Conservation (phyloP, 2,329 filamentous ascomycete species). For the Cladosporium phlei region DNA sequence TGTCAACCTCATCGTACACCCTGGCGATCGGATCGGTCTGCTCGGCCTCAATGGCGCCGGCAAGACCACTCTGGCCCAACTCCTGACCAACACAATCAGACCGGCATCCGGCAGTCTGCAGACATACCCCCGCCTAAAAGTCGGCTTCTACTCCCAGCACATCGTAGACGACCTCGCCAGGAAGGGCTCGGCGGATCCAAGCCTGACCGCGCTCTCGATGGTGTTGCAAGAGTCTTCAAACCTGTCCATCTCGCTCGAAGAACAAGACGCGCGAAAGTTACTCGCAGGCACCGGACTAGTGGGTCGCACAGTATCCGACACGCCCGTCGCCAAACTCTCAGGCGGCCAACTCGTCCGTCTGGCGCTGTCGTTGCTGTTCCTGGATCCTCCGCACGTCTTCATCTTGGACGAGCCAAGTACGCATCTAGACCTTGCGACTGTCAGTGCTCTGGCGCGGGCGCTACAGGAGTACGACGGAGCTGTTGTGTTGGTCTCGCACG, state of each 20-base stretch:
- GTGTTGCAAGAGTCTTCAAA: slow-evolving; percentile 26
- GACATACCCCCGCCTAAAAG: slow-evolving; percentile 62
- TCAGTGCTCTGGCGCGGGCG: slow-evolving; percentile 64
- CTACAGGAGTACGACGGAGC: slow-evolving; percentile 67
- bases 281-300: slow-evolving; percentile 66
- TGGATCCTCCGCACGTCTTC: slow-evolving; percentile 64
- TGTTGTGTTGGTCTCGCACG: slow-evolving; percentile 73
- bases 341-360: slow-evolving; percentile 68
- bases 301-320: slow-evolving; percentile 66
- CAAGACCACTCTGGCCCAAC: slow-evolving; percentile 71
- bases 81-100: slow-evolving; percentile 58
- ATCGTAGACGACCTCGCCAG: slow-evolving; percentile 63
- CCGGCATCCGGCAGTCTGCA: slow-evolving; percentile 60
- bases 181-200: slow-evolving; percentile 31
- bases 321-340: slow-evolving; percentile 67
- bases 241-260: slow-evolving; percentile 33
- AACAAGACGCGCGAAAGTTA: slow-evolving; percentile 64
- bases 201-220: slow-evolving; percentile 61
- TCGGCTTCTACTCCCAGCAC: slow-evolving; percentile 78
- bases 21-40: slow-evolving; percentile 69
- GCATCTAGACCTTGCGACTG: slow-evolving; percentile 78
- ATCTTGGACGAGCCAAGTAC: slow-evolving; percentile 79
- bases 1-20: slow-evolving; percentile 63
- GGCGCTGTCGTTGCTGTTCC: slow-evolving; percentile 65
- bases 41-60: slow-evolving; percentile 76